These are phyloP conservation scores for Aspergillus niger DNA, from an alignment of 2,329 filamentous ascomycete species.

Conservation along the genomic window DNA sequence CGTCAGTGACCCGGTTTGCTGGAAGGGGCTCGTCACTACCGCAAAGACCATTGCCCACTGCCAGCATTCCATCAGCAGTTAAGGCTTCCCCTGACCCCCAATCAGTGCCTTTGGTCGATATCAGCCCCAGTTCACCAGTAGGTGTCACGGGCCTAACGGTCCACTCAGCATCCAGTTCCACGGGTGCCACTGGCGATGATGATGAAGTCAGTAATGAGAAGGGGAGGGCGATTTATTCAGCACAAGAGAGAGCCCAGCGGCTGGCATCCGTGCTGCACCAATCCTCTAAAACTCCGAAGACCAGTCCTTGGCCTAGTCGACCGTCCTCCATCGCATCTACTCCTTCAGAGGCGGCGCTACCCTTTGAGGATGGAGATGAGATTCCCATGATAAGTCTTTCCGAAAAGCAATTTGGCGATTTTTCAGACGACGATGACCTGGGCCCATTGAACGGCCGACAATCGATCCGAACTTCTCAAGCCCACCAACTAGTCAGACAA, in stretches of 20 bases:
- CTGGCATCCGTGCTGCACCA: conserved; percentile 38
- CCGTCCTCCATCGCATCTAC: conserved; percentile 34
- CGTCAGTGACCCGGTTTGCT: conserved; percentile 33
- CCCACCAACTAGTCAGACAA: conserved; percentile 37
- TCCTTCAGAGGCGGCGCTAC: conserved; percentile 29
- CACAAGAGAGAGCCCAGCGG: conserved; percentile 37
- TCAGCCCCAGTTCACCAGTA: conserved; percentile 29
- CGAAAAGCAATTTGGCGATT: conserved; percentile 36
- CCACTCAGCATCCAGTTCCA: conserved; percentile 28
- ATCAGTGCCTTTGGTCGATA: conserved; percentile 28
- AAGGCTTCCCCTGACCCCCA: conserved; percentile 26
- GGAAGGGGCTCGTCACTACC: conserved; percentile 33
- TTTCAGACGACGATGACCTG: conserved; percentile 36
- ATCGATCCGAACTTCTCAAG: conserved; percentile 34
- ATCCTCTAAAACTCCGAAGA: conserved; percentile 33
- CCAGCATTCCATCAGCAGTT: conserved; percentile 40
- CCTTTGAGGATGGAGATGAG: conserved; percentile 37
- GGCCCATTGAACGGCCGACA: conserved; percentile 29
- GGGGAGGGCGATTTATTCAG: conserved; percentile 36
- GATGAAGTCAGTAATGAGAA: conserved; percentile 40
- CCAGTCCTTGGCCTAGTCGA: conserved; percentile 30
- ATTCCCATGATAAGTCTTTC: conserved; percentile 37
- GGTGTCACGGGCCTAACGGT: conserved; percentile 33
- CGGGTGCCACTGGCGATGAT: conserved; percentile 18
- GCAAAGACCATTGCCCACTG: conserved; percentile 36